Base-by-base conservation (phyloP, 257 asterid species). In the Paraleonurus japonicus region DNA sequence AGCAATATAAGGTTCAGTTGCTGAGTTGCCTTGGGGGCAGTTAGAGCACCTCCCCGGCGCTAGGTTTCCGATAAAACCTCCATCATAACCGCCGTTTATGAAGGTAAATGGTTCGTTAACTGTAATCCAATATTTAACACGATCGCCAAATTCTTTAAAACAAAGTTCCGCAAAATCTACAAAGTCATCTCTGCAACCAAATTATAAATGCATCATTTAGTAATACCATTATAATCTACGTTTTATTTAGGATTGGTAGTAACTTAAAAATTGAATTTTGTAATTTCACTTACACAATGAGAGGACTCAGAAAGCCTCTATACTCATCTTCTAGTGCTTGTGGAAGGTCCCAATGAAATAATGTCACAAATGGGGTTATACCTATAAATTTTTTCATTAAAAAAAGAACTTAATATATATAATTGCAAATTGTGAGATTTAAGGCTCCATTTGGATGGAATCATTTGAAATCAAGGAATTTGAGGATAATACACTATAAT, bases 341-440 rank as follows among this genome's bases (percentile, higher is more conserved):
- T 9, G 97, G 97, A 60, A 84, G 73, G 75, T 92, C 97, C 93
- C 91, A 89, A 28, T 92, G 97, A 43, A 76, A 85, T 7, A 92
- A 28, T 55, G 96, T 89, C 69, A 84, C 96, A 2, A 26, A 64
- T 70, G 97, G 97, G 12, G 66, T 61, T 20, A 88, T 73, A 17
- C 89, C 96, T 85, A 30, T 39, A 2, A 11, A 50, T 19, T 11
- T 27, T 33, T 43, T 13, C 2, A 7, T 15, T 2, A 7, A 2
- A 7, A 1, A 32, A 59, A 7, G n/a, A 24, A 24, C 0, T 4
- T 3, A 32, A 61, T 32, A 28, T 7, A 15, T 12, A 27, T 1
- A 30, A 5, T 7, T 13, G 7, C 7, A 65, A 24, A 13, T 10
- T 37, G 6, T 12, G 7, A 64, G 3, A 37, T 20, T 32, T 3